Conservation (phyloP, 306 rosid genomes). For the Mimosa bimucronata region DNA sequence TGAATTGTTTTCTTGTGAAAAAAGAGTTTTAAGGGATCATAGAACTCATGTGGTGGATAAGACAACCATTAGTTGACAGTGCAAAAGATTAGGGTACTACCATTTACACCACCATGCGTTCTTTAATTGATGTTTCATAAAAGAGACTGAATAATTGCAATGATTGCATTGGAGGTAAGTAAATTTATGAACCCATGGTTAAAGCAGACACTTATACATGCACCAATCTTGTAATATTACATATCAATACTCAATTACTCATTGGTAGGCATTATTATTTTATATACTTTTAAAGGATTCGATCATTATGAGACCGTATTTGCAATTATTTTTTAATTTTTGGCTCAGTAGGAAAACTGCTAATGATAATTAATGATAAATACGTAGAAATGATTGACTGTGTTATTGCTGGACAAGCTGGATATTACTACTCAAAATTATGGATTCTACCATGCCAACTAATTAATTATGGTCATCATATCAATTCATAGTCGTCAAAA, state of each 20-base stretch:
- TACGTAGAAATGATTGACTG: not conserved
- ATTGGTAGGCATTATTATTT: not conserved
- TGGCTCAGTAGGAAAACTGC: not conserved
- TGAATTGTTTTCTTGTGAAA: no score
- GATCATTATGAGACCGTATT: not conserved
- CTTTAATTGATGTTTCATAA: not conserved
- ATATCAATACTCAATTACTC: not conserved
- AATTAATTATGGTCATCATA: not conserved
- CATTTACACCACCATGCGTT: not conserved
- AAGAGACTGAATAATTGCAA: not conserved
- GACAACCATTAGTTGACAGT: no score
- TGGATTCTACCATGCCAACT: slow-evolving; percentile 12
- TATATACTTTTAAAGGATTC: not conserved
- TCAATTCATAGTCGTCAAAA: no score
- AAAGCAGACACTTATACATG: not conserved
- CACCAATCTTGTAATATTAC: not conserved
- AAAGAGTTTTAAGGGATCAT: no score
- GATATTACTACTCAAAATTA: slow-evolving; percentile 1
- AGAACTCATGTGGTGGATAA: no score
- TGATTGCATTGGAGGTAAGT: slow-evolving; percentile 7
- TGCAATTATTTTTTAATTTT: not conserved
- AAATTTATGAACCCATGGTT: not conserved
- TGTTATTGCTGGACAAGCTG: slow-evolving; percentile 18
- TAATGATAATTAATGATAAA: slow-evolving; percentile 4
- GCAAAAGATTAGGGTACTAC: not conserved